Evolutionary conservation across 2,329 filamentous ascomycete species (phyloP).

Genomic region (Colletotrichum tanaceti): DNA sequence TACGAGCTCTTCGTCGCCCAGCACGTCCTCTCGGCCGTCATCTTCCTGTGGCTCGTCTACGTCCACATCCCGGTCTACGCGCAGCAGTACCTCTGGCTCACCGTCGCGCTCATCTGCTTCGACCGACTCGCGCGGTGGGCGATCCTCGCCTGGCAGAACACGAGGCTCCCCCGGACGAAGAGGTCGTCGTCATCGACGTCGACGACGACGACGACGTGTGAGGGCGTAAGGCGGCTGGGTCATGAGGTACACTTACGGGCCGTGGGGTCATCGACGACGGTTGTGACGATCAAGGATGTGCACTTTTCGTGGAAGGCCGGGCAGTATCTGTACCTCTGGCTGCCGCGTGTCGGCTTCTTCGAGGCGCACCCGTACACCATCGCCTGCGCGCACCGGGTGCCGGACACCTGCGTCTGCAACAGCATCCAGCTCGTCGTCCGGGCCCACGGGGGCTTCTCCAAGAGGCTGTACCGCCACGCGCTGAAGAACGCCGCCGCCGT

Average conservation of each 20-base stretch:
- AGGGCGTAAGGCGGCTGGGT: conserved; percentile 62
- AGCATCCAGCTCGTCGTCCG: conserved; percentile 70
- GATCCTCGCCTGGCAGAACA: conserved; percentile 64
- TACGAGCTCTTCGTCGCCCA: conserved; percentile 79
- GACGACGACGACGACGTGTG: conserved; percentile 49
- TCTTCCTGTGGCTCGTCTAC: conserved; percentile 73
- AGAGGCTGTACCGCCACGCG: conserved; percentile 58
- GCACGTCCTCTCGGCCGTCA: conserved; percentile 70
- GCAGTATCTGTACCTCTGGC: conserved; percentile 71
- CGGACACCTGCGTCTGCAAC: conserved; percentile 66
- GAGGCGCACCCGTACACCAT: conserved; percentile 73
- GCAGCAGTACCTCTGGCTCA: conserved; percentile 73
- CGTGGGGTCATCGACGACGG: conserved; percentile 64
- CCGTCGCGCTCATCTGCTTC: conserved; percentile 70
- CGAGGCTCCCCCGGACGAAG: conserved; percentile 54
- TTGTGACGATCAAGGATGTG: conserved; percentile 69
- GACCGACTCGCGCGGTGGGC: conserved; percentile 67
- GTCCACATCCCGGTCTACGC: conserved; percentile 71
- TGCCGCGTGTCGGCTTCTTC: conserved; percentile 64
- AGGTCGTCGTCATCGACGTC: conserved; percentile 43
- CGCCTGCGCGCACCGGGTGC: conserved; percentile 64
- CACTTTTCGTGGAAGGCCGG: conserved; percentile 70
- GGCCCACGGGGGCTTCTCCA: conserved; percentile 68
- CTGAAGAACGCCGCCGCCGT: conserved; percentile 37
- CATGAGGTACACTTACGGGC: conserved; percentile 62